These are phyloP conservation scores for Mycosphaerella sp. DNA, from an alignment of 2,329 filamentous ascomycete species.

Conservation along the genomic window DNA sequence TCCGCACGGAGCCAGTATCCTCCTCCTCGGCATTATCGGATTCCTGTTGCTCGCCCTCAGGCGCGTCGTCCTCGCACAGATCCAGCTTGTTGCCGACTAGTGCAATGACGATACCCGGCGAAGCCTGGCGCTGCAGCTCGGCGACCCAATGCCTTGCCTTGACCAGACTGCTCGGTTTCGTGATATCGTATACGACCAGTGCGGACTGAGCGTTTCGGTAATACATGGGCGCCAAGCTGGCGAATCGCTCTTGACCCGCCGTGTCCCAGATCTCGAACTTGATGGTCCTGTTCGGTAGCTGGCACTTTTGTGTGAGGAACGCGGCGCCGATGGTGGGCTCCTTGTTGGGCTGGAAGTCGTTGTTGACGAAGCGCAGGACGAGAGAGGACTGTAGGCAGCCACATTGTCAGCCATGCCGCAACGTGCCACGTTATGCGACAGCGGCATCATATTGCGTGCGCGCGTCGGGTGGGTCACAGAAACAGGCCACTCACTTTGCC, in stretches of 20 bases:
- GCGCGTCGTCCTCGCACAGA: slow-evolving; percentile 54
- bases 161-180: slow-evolving; percentile 87
- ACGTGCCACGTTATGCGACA: not conserved
- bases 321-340: slow-evolving; percentile 98
- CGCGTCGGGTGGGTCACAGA: not conserved
- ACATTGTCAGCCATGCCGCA: slow-evolving; percentile 5
- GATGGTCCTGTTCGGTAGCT: slow-evolving; percentile 77
- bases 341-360: slow-evolving; percentile 99
- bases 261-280: slow-evolving; percentile 86
- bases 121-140: slow-evolving; percentile 92
- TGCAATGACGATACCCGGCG: slow-evolving; percentile 92
- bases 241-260: slow-evolving; percentile 94
- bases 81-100: slow-evolving; percentile 97
- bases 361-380: slow-evolving; percentile 97
- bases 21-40: slow-evolving; percentile 40
- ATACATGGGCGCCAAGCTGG: slow-evolving; percentile 96
- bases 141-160: slow-evolving; percentile 99
- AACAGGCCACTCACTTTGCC: slow-evolving; percentile 69
- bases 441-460: not conserved
- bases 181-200: slow-evolving; percentile 97
- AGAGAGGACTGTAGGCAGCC: slow-evolving; percentile 68
- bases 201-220: slow-evolving; percentile 98
- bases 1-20: slow-evolving; percentile 61
- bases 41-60: slow-evolving; percentile 45
- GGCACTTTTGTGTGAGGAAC: slow-evolving; percentile 98